Conservation (phyloP, 768 basidiomycete species). For the Suillus alpinus region DNA sequence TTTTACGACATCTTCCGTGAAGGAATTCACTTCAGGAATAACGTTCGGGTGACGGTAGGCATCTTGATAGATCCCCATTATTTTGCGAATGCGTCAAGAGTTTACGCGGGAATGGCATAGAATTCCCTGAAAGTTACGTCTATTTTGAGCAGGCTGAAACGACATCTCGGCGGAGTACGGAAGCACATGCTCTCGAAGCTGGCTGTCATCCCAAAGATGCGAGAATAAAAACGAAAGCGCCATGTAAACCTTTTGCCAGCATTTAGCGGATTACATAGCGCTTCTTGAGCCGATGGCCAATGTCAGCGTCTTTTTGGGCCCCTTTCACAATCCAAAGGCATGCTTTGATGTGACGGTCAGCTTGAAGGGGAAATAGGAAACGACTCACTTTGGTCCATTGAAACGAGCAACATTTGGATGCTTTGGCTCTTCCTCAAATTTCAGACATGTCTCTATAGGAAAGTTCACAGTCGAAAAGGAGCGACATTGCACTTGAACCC, state of each 20-base stretch:
- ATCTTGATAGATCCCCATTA: slow-evolving; percentile 93
- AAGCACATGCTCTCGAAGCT: slow-evolving; percentile 94
- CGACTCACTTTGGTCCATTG: slow-evolving; percentile 89
- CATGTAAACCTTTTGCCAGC: neutral
- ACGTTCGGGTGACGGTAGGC: slow-evolving; percentile 50
- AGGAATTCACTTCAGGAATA: slow-evolving; percentile 65
- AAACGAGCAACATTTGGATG: slow-evolving; percentile 81
- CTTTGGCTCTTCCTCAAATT: slow-evolving; percentile 30
- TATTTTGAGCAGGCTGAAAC: slow-evolving; percentile 90
- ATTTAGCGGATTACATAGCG: slow-evolving; percentile 45
- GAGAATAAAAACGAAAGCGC: neutral
- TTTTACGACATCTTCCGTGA: slow-evolving; percentile 64
- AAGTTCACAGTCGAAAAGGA: slow-evolving; percentile 75
- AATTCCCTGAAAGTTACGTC: slow-evolving; percentile 71
- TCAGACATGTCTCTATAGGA: slow-evolving; percentile 18
- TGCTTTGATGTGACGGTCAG: slow-evolving; percentile 92
- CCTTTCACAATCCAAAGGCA: slow-evolving; percentile 60
- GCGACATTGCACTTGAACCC: slow-evolving; percentile 92
- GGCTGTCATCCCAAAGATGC: slow-evolving; percentile 90
- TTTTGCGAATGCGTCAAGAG: slow-evolving; percentile 76
- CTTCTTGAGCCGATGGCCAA: slow-evolving; percentile 65
- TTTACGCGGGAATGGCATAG: slow-evolving; percentile 60
- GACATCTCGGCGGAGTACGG: slow-evolving; percentile 77
- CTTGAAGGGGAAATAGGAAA: slow-evolving; percentile 61
- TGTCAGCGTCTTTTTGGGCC: slow-evolving; percentile 62